Evolutionary conservation across 1,139 yeast species (phyloP), one percentile per base, ranked within the genome.

Genomic region (Blastobotrys raffinosifermentans): DNA sequence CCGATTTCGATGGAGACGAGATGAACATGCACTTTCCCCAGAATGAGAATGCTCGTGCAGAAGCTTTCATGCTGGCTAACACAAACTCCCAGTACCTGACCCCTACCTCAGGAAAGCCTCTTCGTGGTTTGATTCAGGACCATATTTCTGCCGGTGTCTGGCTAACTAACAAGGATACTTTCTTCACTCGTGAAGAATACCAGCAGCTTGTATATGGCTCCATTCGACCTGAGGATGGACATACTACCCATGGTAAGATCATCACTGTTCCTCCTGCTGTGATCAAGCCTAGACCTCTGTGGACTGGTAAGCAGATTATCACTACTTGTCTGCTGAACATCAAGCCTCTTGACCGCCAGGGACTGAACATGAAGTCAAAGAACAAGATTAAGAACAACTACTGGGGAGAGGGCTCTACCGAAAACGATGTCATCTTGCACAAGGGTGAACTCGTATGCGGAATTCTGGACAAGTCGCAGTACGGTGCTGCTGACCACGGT

Each of bases 11-110:
- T 68, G 99, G 99, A 70, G 99, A 93, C 66, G 99, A 93, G 70
- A 93, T 93, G 99, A 93, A 93, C 61, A 83, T 93, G 96, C 99
- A 93, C 67, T 91, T 93, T 72, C 99, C 99, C 20, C 99, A 93
- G 67, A 89, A 85, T 63, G 97, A 91, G 67, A 86, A 86, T 54
- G 98, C 98, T 10, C 80, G 91, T 56, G 93, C 98, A 19, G 99
- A 93, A 67, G 98, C 98, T 3, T 71, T 86, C 55, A 76, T 86
- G 60, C 73, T 93, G 58, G 98, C 98, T 33, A 87, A 91, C 60
- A 91, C 98, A 8, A 96, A 93, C 64, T 84, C 94, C 45, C 98
- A 91, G 67, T 93, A 93, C 60, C 73, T 93, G 58, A 91, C 98
- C 9, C 98, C 99, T 37, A 93, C 99, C 13, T 86, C 96, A 6